Percentiles rank a stretch among this genome's conserved stretches.
phyloP scores from a whole-genome alignment of 805 yeast genomes.

The Lipomyces starkeyi region DNA sequence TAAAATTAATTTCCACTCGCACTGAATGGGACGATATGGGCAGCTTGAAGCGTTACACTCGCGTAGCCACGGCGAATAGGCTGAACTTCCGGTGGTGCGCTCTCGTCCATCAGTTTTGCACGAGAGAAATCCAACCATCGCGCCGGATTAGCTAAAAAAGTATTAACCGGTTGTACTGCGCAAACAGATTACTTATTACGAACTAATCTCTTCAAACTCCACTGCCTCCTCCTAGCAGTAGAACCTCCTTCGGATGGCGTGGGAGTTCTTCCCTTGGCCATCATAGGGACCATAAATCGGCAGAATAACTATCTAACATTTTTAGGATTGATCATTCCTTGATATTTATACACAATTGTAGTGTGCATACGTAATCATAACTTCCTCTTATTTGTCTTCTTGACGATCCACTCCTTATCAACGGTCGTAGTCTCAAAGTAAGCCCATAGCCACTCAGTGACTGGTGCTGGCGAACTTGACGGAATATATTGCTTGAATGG shows the following conservation, averaged over 20 bases:
- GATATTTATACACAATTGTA: no score
- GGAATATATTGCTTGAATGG: no score
- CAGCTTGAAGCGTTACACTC: constrained; percentile 3
- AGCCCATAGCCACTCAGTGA: no score
- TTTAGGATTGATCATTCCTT: no score
- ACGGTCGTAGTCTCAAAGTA: no score
- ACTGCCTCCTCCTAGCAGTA: constrained; percentile 5
- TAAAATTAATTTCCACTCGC: constrained; percentile 10
- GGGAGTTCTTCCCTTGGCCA: constrained; percentile 10
- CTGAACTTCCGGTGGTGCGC: constrained; percentile 8
- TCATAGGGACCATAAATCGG: constrained; percentile 10
- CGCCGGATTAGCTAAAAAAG: constrained; percentile 4
- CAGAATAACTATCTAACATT: no score
- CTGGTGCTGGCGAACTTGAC: no score
- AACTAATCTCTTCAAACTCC: constrained; percentile 8
- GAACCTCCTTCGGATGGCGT: constrained; percentile 8
- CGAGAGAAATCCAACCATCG: constrained; percentile 10
- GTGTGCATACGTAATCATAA: no score
- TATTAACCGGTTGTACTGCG: constrained; percentile 2
- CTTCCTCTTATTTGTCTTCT: no score
- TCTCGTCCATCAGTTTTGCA: constrained; percentile 8
- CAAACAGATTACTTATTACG: not conserved
- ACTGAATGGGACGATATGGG: constrained; percentile 7
- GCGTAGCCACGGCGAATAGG: constrained; percentile 11
- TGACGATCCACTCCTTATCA: no score